Evolutionary conservation across 371 early-diverging fungal genomes (phyloP).

Genomic region (Blastocladiella emersonii): DNA sequence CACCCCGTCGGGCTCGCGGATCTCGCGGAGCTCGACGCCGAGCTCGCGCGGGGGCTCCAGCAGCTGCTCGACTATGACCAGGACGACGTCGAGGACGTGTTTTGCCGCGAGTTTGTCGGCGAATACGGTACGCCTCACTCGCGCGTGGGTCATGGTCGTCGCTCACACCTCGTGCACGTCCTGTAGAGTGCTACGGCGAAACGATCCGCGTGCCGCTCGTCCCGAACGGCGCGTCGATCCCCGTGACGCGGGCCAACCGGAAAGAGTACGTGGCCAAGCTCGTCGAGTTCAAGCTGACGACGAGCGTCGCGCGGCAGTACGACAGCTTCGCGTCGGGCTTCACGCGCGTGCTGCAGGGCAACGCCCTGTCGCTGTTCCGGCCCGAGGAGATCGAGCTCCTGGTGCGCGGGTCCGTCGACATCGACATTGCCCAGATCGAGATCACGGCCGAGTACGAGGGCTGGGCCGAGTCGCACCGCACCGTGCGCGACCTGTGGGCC

Average conservation of each 20-base stretch:
- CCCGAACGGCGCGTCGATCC: slow-evolving; percentile 48
- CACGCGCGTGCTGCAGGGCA: slow-evolving; percentile 78
- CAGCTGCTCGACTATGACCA: slow-evolving; percentile 63
- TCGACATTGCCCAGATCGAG: slow-evolving; percentile 64
- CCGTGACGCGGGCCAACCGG: slow-evolving; percentile 42
- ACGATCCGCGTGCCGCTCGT: slow-evolving; percentile 49
- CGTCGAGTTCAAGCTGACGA: slow-evolving; percentile 63
- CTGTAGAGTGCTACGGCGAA: slow-evolving; percentile 29
- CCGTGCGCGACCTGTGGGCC: slow-evolving; percentile 73
- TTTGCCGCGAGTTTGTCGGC: slow-evolving; percentile 59
- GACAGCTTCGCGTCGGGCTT: slow-evolving; percentile 85
- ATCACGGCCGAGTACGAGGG: slow-evolving; percentile 71
- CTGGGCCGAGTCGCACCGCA: slow-evolving; percentile 23
- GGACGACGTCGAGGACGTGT: slow-evolving; percentile 71
- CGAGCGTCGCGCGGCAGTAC: slow-evolving; percentile 63
- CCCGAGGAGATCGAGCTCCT: slow-evolving; percentile 94
- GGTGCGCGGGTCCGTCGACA: slow-evolving; percentile 77
- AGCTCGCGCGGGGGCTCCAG: slow-evolving; percentile 65
- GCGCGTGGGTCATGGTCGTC: slow-evolving; percentile 12
- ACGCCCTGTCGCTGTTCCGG: slow-evolving; percentile 63
- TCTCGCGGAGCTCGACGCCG: slow-evolving; percentile 38
- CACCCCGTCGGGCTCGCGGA: slow-evolving; percentile 41
- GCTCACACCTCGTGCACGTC: background rate
- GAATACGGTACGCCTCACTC: background rate
- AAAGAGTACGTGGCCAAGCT: slow-evolving; percentile 70